phyloP scores from a whole-genome alignment of 768 basidiomycete genomes.

The Candolleomyces efflorescens region DNA sequence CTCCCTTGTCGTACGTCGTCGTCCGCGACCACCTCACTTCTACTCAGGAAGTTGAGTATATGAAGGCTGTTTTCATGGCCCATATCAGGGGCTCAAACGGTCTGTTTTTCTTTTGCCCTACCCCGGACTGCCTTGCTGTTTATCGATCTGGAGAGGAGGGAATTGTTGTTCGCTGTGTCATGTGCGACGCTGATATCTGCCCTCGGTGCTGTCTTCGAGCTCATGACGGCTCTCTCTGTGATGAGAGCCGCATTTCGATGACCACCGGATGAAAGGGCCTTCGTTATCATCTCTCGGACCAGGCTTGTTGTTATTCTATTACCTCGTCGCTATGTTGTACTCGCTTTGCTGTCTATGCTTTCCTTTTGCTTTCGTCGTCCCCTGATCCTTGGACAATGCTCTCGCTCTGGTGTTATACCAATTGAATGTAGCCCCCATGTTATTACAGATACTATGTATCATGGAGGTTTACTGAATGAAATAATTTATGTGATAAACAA shows the following conservation, averaged over 20 bases:
- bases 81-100: conserved; percentile 36
- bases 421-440: too few relatives aligned
- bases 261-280: not conserved
- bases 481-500: too few relatives aligned
- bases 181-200: conserved; percentile 23
- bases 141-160: conserved; percentile 29
- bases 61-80: conserved; percentile 37
- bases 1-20: conserved; percentile 32
- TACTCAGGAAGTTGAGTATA: conserved; percentile 33
- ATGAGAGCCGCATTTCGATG: conserved; percentile 1
- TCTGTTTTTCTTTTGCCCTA: conserved; percentile 53
- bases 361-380: too few relatives aligned
- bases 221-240: conserved; percentile 23
- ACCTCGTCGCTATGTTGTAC: too few relatives aligned
- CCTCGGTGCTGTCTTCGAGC: conserved; percentile 22
- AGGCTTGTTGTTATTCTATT: too few relatives aligned
- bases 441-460: too few relatives aligned
- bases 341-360: too few relatives aligned
- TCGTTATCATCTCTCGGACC: not conserved
- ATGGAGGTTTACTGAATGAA: too few relatives aligned
- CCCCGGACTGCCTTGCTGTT: conserved; percentile 44
- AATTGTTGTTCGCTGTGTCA: conserved; percentile 21
- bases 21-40: conserved; percentile 35
- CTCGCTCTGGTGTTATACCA: too few relatives aligned
- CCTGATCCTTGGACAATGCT: too few relatives aligned